Evolutionary conservation across 768 basidiomycete species (phyloP).

Genomic region (Candolleomyces eurysporus): DNA sequence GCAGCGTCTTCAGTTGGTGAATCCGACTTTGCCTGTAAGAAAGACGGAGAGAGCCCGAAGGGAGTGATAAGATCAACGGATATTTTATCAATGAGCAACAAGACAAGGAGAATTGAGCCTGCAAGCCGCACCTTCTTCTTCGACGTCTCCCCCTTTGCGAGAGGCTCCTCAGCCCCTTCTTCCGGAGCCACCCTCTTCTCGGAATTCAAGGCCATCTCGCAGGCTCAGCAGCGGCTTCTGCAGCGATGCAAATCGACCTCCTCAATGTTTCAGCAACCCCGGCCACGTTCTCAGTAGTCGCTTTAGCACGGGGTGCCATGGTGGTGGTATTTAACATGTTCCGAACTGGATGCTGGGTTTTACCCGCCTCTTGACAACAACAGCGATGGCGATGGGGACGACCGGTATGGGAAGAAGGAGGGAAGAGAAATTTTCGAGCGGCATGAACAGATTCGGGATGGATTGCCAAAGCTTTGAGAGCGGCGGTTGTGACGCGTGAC

Average conservation of each 20-base stretch:
- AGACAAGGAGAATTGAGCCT: constrained; percentile 4
- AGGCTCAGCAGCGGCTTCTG: constrained; percentile 28
- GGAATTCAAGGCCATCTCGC: constrained; percentile 26
- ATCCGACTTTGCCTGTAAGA: constrained; percentile 31
- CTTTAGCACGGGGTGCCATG: not conserved
- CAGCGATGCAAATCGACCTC: constrained; percentile 52
- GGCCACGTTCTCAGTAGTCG: not conserved
- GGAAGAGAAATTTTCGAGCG: too few species aligned
- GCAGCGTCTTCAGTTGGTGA: constrained; percentile 20
- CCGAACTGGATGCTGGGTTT: too few species aligned
- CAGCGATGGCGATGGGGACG: too few species aligned
- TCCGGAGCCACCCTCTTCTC: constrained; percentile 41
- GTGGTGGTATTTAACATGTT: too few species aligned
- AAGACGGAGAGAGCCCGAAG: not conserved
- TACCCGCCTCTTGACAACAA: too few species aligned
- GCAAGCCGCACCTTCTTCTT: constrained; percentile 30
- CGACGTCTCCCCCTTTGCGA: not conserved
- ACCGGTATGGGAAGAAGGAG: too few species aligned
- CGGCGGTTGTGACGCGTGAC: too few species aligned
- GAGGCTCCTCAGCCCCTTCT: constrained; percentile 29
- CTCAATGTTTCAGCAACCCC: constrained; percentile 41
- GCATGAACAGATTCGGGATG: too few species aligned
- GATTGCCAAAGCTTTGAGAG: too few species aligned
- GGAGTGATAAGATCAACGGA: not conserved
- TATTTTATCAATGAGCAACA: not conserved